Base-by-base conservation (phyloP, 345 rosid species). In the Boechera stricta region DNA sequence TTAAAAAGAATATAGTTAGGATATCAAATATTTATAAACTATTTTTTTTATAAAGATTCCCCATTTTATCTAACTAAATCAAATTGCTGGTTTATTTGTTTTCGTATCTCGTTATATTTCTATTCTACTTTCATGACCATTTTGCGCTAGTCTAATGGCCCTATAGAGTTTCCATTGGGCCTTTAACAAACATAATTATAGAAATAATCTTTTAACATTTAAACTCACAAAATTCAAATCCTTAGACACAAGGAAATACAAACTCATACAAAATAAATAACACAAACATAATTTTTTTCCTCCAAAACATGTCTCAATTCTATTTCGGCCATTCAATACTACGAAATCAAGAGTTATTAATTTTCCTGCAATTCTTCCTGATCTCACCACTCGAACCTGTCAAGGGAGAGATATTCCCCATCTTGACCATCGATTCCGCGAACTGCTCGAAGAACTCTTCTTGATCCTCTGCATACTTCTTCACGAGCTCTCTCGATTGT, bases 331-430 rank as follows among this genome's bases (percentile, higher is more conserved):
- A 41, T 42, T 57, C 52, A 8, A 5, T 65, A 29, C 18, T 49
- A 31, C 0, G 11, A 21, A 45, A 33, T 72, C 82, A 87, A 67
- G 84, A 57, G 70, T 91, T 94, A 45, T 91, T 94, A 45, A 91
- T 69, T 81, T 77, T 88, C 86, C 97, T 84, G 84, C 98, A 94
- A 49, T 75, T 48, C 80, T 82, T 86, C 73, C 98, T 87, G 73
- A 94, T 84, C 83, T 94, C 91, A 67, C 94, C 96, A 75, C 65
- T 90, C 0, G 72, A 77, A 24, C 97, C 94, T 0, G 94, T 94
- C 86, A 91, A 63, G n/a, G 98, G 98, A 65, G 98, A 79, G 74
- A 91, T 85, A 67, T 86, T 88, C 11, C 92, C 94, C 98, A 94
- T 91, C 87, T 82, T 91, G 39, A 91, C 62, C 94, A 94, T 94